Percentiles rank a stretch among this genome's conserved stretches.
Conservation (phyloP, 345 rosid species). For the Psidium guajava region DNA sequence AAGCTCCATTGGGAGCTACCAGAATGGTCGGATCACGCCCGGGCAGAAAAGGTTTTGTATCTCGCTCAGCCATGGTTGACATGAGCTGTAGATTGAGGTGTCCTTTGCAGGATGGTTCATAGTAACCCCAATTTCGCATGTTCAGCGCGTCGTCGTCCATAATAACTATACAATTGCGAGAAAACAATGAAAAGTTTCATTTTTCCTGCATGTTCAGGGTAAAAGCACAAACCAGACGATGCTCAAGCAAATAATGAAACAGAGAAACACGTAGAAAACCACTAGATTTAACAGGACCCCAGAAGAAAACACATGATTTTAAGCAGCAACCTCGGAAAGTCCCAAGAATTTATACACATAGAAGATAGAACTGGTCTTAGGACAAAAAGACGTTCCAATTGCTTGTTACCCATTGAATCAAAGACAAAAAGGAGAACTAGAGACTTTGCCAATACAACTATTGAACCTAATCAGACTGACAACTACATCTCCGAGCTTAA, state of each 20-base stretch:
- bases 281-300: not conserved
- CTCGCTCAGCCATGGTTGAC: conserved; percentile 60
- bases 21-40: conserved; percentile 58
- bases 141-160: conserved; percentile 74
- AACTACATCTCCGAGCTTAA: too few relatives aligned
- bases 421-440: not conserved
- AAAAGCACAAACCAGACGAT: not conserved
- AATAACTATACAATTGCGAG: conserved; percentile 29
- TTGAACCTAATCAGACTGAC: too few relatives aligned
- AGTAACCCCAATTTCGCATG: conserved; percentile 84
- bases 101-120: conserved; percentile 63
- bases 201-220: not conserved
- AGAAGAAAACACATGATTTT: not conserved
- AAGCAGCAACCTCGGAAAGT: not conserved
- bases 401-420: not conserved
- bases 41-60: conserved; percentile 55
- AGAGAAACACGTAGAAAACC: not conserved
- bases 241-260: not conserved
- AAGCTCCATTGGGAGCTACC: conserved; percentile 36
- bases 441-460: too few relatives aligned
- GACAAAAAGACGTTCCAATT: not conserved
- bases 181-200: not conserved
- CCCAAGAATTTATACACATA: not conserved
- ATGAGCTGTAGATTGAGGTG: conserved; percentile 74
- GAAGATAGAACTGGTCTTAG: not conserved